Base-by-base conservation (phyloP, 192 early-diverging fungal genomes). In the Chytriomyces hyalinus region DNA sequence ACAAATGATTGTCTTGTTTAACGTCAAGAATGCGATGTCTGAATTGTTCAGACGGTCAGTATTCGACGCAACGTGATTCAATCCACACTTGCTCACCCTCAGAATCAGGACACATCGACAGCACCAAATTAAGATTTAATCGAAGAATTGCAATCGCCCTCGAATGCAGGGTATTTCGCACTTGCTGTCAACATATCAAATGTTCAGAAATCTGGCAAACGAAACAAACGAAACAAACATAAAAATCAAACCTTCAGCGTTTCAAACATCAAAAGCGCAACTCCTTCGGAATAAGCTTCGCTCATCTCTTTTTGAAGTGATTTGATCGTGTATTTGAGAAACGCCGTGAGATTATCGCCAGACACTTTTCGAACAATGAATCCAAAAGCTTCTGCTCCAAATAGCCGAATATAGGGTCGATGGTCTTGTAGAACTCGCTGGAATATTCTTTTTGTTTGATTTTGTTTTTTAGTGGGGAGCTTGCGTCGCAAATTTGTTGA, bases 341-440 rank as follows among this genome's bases (percentile, higher is more conserved):
- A 88, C 1, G 79, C 71, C 36, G 85, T 84, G 65, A 94, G 83
- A 24, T 86, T 81, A 20, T 90, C 84, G 44, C 81, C 88, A 8
- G 87, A 85, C 11, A 91, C 86, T 80, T 94, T 96, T 28, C 96
- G 88, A 62, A 98, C 82, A 62, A 98, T 86, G 76, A 92, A 97
- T 15, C 94, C 92, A 88, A 97, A 94, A 0, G 96, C 87, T 82
- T 98, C 95, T 63, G 95, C 94, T 1, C 94, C 89, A 80, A 99
- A 99, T 53, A 90, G 87, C 51, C 95, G 91, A 28, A 96, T 90
- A 83, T 93, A 92, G 48, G 87, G 82, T 61, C 92, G 92, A 78
- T 90, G 83, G 67, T 91, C 85, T 63, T 91, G 88, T 10, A 99
- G 85, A 17, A 94, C 80, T 4, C 92, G 92, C 17, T 89, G 76